Base-by-base conservation (phyloP, 1,139 yeast species). In the Sugiyamaella xylanicola region DNA sequence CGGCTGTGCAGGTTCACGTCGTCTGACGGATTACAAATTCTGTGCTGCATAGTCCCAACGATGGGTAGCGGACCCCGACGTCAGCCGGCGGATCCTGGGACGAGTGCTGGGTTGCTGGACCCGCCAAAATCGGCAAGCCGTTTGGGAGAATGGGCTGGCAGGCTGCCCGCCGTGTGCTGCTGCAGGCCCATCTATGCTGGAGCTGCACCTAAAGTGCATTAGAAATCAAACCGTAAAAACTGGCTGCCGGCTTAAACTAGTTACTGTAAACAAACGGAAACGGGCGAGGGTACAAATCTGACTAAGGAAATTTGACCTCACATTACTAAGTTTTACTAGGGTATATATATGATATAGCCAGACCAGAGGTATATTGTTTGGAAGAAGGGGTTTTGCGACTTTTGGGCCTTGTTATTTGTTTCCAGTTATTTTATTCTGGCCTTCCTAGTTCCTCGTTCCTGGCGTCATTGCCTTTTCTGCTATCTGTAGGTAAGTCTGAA, bases 131-230 rank as follows among this genome's bases (percentile, higher is more conserved):
- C 29, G 29, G 29, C 9, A 25, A 25, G 29, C 29, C 29, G 29
- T 25, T 25, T 9, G 29, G 29, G 29, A 25, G 29, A 25, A 25
- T 25, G 29, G 29, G 29, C 29, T 25, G 29, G 8, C 5, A 25
- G 29, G n/a, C n/a, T n/a, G n/a, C n/a, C n/a, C n/a, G n/a, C n/a
- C n/a, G n/a, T n/a, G n/a, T n/a, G n/a, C n/a, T 9, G 29, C 15
- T 22, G 32, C 27, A 27, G 32, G 29, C 32, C 16, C 32, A 7
- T 21, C 5, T 17, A 19, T 40, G 25, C 15, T n/a, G n/a, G 21
- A 44, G 41, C 49, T 22, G 49, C 41, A 19, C 29, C 9, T 35
- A 15, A 11, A 40, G 50, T 46, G 50, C 50, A 46, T 46, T 46
- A 46, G 41, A 46, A 46, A 46, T 46, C 50, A 46, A 46, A 17